These are phyloP conservation scores for Pestalotiopsis fici DNA, from an alignment of 2,329 filamentous ascomycete genomes.

Conservation along the genomic window DNA sequence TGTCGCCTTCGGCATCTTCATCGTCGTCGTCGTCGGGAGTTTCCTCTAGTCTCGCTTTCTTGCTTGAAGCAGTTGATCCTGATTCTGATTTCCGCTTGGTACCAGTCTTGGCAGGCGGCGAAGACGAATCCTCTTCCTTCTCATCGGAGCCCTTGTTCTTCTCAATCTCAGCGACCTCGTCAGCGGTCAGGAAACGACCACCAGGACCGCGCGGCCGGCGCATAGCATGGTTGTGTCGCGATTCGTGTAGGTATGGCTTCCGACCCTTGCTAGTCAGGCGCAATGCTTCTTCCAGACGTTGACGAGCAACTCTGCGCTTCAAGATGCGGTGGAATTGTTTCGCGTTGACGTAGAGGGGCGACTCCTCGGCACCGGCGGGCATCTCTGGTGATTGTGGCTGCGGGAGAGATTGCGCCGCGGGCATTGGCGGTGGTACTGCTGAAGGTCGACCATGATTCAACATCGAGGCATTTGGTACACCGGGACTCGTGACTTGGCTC, in stretches of 20 bases:
- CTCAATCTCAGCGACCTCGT: conserved; percentile 91
- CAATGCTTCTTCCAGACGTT: conserved; percentile 90
- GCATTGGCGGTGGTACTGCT: conserved; percentile 60
- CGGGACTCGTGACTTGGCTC: conserved; percentile 77
- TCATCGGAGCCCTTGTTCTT: conserved; percentile 53
- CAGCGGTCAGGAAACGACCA: conserved; percentile 92
- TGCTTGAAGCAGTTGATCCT: conserved; percentile 48
- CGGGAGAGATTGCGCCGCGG: conserved; percentile 65
- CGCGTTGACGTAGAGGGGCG: conserved; percentile 94
- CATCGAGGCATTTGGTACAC: conserved; percentile 72
- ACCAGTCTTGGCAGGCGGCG: conserved; percentile 35
- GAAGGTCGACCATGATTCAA: conserved; percentile 67
- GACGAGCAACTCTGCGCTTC: conserved; percentile 88
- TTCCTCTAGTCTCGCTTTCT: conserved; percentile 49
- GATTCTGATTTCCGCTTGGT: conserved; percentile 64
- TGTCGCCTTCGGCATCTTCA: conserved; percentile 42
- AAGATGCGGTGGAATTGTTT: conserved; percentile 98
- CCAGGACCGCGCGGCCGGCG: conserved; percentile 89
- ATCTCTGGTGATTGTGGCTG: conserved; percentile 80
- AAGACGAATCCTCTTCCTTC: conserved; percentile 32
- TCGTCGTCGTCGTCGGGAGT: conserved; percentile 47
- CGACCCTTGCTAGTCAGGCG: conserved; percentile 91
- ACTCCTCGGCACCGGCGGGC: conserved; percentile 76
- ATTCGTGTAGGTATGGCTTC: conserved; percentile 97
- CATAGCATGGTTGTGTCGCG: conserved; percentile 98